Base-by-base conservation (phyloP, 1,284 basidiomycete genomes). In the Irpex rosettiformis region DNA sequence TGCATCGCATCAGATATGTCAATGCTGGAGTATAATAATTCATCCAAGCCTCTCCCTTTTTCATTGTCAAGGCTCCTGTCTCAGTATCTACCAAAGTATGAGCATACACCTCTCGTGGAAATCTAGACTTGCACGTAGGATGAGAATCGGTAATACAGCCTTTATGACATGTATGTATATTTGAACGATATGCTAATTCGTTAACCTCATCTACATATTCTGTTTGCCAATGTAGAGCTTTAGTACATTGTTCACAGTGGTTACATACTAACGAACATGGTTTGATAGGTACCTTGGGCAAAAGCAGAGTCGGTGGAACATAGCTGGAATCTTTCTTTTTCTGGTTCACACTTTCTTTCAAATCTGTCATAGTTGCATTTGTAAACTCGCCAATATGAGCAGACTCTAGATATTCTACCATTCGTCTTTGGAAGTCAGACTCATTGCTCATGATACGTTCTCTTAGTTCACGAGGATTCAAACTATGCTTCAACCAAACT, bases 1-100 rank as follows among this genome's bases (percentile, higher is more conserved):
- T 28, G 28, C 52, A 21, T 42, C 33, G 33, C 21, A 54, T 49
- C 0, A 76, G 40, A 40, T 22, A 21, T 11, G 10, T 33, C 18
- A 42, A 16, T 16, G 33, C 30, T 37, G 22, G 40, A 10, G 29
- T 42, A 8, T n/a, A 40, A n/a, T 21, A 7, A n/a, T 54, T 28
- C 13, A 25, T 28, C n/a, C 52, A 30, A n/a, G 52, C 52, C 18
- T 30, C 52, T 13, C 52, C 48, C 51, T 77, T 72, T 53, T 71
- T 70, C 52, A 77, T 57, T 21, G 64, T 61, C 2, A 77, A 52
- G 51, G 60, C 61, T 28, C 74, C 74, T 22, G 69, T 66, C 0
- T 65, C 56, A 0, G 47, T 16, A 56, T 74, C 68, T n/a, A 73
- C 61, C 1, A 25, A 22, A 5, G 70, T 69, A 27, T 65, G 18